Conservation (phyloP, 257 asterid genomes). For the Lavandula angustifolia region DNA sequence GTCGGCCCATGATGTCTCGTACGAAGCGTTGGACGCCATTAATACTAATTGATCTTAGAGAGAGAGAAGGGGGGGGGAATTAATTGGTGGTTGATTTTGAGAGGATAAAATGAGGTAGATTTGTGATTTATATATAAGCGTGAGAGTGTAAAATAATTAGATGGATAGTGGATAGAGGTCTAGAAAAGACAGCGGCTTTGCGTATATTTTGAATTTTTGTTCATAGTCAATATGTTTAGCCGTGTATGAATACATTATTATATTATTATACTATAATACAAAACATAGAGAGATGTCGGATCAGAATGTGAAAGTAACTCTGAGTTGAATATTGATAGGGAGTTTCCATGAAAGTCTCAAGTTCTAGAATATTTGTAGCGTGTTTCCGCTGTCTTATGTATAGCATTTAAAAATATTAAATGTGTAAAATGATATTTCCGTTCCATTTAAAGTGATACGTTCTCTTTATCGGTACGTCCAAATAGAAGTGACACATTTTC, state of each 20-base stretch:
- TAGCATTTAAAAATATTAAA: no score
- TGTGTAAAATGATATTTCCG: no score
- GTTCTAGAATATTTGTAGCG: background rate
- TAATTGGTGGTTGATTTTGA: background rate
- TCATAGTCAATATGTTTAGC: background rate
- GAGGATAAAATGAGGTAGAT: constrained; percentile 1
- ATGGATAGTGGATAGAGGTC: no score
- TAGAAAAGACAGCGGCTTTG: no score
- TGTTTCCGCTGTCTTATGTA: constrained; percentile 8
- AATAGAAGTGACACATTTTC: no score
- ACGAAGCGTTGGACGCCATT: constrained; percentile 37
- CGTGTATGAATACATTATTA: background rate
- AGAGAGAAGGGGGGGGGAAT: background rate
- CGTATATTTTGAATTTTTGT: background rate
- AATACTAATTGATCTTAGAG: background rate
- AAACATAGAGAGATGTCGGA: background rate
- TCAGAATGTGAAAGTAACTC: no score
- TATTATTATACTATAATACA: background rate
- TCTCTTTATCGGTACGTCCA: no score
- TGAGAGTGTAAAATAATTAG: background rate
- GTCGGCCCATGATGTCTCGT: constrained; percentile 86
- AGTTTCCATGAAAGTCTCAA: background rate
- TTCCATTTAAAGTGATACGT: no score
- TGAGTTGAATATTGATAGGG: no score
- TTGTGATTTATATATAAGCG: background rate